Evolutionary conservation across 2,329 filamentous ascomycete genomes (phyloP).

Genomic region (Onygena corvina): DNA sequence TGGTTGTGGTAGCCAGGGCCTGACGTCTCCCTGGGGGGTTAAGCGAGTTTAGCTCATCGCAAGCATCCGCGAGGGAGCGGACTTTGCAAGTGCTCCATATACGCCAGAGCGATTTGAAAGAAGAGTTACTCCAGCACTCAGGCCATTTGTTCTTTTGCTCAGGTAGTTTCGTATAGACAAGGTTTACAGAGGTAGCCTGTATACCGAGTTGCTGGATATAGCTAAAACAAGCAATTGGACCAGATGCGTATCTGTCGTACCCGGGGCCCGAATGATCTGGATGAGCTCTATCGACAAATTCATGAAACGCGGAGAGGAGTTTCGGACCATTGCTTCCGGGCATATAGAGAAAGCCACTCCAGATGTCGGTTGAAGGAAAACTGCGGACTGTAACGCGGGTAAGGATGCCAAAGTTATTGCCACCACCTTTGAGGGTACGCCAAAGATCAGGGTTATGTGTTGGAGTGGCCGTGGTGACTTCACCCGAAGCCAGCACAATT

Average conservation of each 20-base stretch:
- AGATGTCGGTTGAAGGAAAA: conserved; percentile 16
- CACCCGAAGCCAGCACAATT: conserved; percentile 37
- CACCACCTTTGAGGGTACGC: conserved; percentile 34
- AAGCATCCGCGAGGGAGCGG: conserved; percentile 23
- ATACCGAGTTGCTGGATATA: conserved; percentile 8
- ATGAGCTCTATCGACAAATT: conserved; percentile 14
- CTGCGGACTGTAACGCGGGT: conserved; percentile 30
- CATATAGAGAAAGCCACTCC: conserved; percentile 27
- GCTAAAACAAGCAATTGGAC: conserved; percentile 22
- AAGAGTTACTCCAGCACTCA: conserved; percentile 23
- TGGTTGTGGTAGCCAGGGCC: conserved; percentile 26
- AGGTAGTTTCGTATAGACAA: conserved; percentile 3
- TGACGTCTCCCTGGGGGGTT: conserved; percentile 25
- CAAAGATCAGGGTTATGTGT: conserved; percentile 16
- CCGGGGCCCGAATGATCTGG: not conserved
- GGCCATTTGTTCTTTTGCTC: conserved; percentile 23
- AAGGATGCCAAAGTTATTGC: conserved; percentile 36
- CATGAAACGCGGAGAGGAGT: conserved; percentile 20
- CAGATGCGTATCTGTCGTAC: conserved; percentile 19
- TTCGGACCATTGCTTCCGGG: conserved; percentile 17
- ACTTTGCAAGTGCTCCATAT: conserved; percentile 28
- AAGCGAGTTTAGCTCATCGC: conserved; percentile 24
- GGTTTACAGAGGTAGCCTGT: conserved; percentile 1
- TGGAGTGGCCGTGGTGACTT: conserved; percentile 31
- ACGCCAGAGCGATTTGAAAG: conserved; percentile 23